phyloP scores from a whole-genome alignment of 1,284 basidiomycete species.

The Anthracocystis panici-leucophaei region DNA sequence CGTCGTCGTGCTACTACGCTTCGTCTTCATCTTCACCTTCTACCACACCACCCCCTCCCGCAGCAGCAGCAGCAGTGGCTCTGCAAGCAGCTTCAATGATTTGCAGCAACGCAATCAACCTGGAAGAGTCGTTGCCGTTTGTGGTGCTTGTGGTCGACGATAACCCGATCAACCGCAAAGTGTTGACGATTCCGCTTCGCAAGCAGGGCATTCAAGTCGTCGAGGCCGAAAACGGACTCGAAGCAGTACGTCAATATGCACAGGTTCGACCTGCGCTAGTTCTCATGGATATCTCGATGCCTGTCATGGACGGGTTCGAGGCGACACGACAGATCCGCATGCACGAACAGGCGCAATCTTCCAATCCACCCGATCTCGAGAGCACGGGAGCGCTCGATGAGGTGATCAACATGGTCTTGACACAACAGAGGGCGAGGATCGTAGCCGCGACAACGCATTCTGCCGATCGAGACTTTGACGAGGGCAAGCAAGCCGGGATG shows the following conservation, averaged over 20 bases:
- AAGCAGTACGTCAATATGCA: conserved; percentile 53
- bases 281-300: conserved; percentile 67
- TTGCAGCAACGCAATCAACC: conserved; percentile 7
- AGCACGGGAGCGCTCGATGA: conserved; percentile 13
- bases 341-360: conserved; percentile 23
- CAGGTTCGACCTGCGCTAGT: conserved; percentile 43
- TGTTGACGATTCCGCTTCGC: conserved; percentile 52
- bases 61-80: conserved; percentile 12
- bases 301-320: conserved; percentile 59
- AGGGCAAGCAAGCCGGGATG: conserved; percentile 54
- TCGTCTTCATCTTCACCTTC: conserved; percentile 30
- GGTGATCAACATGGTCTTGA: conserved; percentile 35
- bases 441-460: conserved; percentile 58
- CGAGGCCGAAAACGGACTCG: conserved; percentile 54
- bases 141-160: conserved; percentile 63
- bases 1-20: conserved; percentile 27
- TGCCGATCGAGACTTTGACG: conserved; percentile 39
- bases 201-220: conserved; percentile 49
- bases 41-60: conserved; percentile 23
- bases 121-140: conserved; percentile 34
- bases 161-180: conserved; percentile 61
- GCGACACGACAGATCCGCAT: conserved; percentile 56
- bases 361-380: conserved; percentile 17
- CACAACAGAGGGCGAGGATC: conserved; percentile 43
- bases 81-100: conserved; percentile 22